phyloP scores from a whole-genome alignment of 2,329 filamentous ascomycete genomes.

The Endothia cerciana region DNA sequence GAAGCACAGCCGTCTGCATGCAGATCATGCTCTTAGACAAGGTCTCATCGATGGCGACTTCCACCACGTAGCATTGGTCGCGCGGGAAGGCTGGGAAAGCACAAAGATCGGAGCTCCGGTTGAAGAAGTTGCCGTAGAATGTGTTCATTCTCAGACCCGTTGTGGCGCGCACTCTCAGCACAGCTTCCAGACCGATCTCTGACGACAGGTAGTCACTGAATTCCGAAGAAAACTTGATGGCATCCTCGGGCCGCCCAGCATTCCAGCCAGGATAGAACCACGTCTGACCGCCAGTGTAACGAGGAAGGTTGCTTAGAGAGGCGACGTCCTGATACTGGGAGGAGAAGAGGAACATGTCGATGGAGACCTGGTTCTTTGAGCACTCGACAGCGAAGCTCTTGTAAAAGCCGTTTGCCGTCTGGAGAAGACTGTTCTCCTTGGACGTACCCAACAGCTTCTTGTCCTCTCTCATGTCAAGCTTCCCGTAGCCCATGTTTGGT shows the following conservation, averaged over 20 bases:
- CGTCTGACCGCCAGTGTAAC: constrained; percentile 96
- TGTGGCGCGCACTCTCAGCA: constrained; percentile 91
- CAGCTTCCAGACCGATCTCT: constrained; percentile 94
- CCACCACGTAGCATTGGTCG: constrained; percentile 96
- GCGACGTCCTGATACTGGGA: constrained; percentile 97
- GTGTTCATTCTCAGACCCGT: constrained; percentile 95
- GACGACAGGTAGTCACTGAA: constrained; percentile 97
- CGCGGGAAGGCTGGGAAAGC: constrained; percentile 97
- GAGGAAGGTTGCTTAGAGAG: constrained; percentile 89
- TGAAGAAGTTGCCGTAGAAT: constrained; percentile 99
- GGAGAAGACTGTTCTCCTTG: constrained; percentile 84
- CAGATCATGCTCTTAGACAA: constrained; percentile 90
- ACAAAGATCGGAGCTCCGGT: constrained; percentile 94
- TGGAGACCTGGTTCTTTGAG: constrained; percentile 97
- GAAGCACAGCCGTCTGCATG: constrained; percentile 90
- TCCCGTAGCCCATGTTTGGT: constrained; percentile 87
- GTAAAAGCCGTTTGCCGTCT: constrained; percentile 95
- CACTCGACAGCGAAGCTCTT: constrained; percentile 99
- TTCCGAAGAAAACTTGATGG: constrained; percentile 95
- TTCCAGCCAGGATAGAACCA: constrained; percentile 99
- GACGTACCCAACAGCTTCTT: constrained; percentile 94
- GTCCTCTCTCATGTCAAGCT: constrained; percentile 91
- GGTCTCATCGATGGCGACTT: constrained; percentile 96
- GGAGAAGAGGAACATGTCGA: constrained; percentile 97
- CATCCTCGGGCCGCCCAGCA: constrained; percentile 88